Base-by-base conservation (phyloP, 441 rosid species). In the Erodium moschatum region DNA sequence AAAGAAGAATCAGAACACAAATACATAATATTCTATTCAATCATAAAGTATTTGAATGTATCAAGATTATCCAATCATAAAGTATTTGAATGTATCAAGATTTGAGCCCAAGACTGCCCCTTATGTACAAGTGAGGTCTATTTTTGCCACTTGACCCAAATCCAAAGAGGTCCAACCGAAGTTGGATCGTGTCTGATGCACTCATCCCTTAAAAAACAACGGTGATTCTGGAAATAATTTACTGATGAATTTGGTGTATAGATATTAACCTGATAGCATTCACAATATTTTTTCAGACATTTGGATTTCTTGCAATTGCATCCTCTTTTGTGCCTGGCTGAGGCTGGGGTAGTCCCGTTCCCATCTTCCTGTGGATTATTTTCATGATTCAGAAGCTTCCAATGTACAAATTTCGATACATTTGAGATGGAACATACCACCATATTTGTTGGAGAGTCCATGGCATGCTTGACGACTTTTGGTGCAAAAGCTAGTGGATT, bases 271-370 rank as follows among this genome's bases (percentile, higher is more conserved):
- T 85, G 90, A 72, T 68, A 84, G 75, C 92, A 87, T 76, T 87
- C 90, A 13, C 90, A 87, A 38, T 87, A 87, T 65, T 80, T 82
- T 68, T 87, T 87, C 24, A 75, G 77, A 69, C 92, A 85, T 70
- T 75, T 79, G 0, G 90, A 84, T 69, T 77, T 87, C 76, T 79
- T 85, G 80, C 92, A 87, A 64, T 85, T 84, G 75, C 90, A 87
- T 64, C 90, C 90, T 56, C 77, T 75, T 81, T 78, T 84, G 67
- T 87, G 86, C 72, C 85, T 78, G 62, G 80, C 85, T 3, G 83
- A 85, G 35, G 74, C 68, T 33, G 85, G 80, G 11, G 77, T 71
- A 18, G 71, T 65, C 74, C 35, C 5, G 68, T 38, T 80, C 21
- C 61, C 65, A 18, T 76, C 80, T 63, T 77, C 81, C 88, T 84